Evolutionary conservation across 129 eudicot species (phyloP), one percentile per base, ranked within the genome.

Genomic region (Saposhnikovia divaricata): DNA sequence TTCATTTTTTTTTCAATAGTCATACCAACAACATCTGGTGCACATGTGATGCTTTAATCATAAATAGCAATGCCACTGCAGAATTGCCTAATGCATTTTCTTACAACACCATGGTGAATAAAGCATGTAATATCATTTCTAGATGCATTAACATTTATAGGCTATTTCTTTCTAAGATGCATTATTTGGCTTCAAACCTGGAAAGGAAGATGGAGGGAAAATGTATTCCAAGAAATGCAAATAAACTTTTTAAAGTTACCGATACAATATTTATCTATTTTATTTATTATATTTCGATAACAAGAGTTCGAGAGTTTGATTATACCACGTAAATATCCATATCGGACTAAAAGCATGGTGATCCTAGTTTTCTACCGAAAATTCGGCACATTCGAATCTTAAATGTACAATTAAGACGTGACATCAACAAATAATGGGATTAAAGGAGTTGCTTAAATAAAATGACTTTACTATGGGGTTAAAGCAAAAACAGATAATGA

Each of bases 1-100:
- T 14, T 72, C 21, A 3, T 3, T 9, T 38, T n/a, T 34, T 40
- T 74, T 13, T 5, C 21, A 45, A 12, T 74, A 2, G 7, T 28
- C 77, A 73, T 73, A 37, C 39, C 14, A 44, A 73, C 34, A 72
- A 39, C 76, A 72, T 40, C 34, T 18, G 16, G 50, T 38, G 75
- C 75, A 70, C 76, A 42, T 72, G 53, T 42, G 53, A 72, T 2
- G 44, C 55, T 73, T 73, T 6, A 19, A 42, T 19, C 38, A 43
- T n/a, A 44, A 73, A n/a, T 21, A 31, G 77, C 55, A 73, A 73
- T 73, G 37, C 38, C 77, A 43, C 27, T 72, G 76, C 77, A n/a
- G 46, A n/a, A 70, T 73, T 74, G 40, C 57, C 77, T 44, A 11
- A 45, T n/a, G 55, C 77, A 45, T 45, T 74, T 74, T 28, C 39